A percentile compares a stretch with the other conserved stretches of the same genome.
Conservation (phyloP, 345 rosid genomes). For the Carallia pectinifolia region DNA sequence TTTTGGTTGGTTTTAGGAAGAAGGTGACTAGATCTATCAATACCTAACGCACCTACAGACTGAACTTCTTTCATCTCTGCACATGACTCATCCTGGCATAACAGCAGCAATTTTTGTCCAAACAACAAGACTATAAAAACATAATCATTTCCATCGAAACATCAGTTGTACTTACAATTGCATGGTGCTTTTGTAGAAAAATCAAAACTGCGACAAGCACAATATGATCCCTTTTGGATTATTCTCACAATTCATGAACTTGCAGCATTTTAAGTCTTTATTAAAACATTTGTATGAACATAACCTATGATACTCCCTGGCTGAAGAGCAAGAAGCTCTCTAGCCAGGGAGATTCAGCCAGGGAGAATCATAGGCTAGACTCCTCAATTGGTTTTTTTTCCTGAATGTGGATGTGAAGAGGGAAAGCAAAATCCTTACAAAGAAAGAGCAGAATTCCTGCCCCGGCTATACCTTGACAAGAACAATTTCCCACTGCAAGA, state of each 20-base stretch:
- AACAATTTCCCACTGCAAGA: conserved; percentile 62
- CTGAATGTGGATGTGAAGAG: background rate
- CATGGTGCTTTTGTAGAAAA: background rate
- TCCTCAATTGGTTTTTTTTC: background rate
- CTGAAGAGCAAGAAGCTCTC: background rate
- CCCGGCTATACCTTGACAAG: conserved; percentile 25
- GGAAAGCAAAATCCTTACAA: conserved; percentile 6
- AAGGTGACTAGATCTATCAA: too few relatives aligned
- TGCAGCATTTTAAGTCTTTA: background rate
- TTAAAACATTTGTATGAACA: background rate
- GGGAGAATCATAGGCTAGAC: background rate
- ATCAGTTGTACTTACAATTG: conserved; percentile 14
- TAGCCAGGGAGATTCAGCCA: too few relatives aligned
- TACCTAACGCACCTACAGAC: background rate
- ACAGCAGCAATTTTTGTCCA: background rate
- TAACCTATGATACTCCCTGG: background rate
- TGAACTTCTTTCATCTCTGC: background rate
- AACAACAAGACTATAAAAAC: too few relatives aligned
- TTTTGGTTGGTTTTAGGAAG: too few relatives aligned
- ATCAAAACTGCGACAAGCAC: background rate
- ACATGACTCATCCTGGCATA: background rate
- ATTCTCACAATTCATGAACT: background rate
- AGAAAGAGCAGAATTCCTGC: conserved; percentile 22
- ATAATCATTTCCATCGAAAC: background rate
- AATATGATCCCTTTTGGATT: conserved; percentile 2